Evolutionary conservation across 345 rosid species (phyloP).

Genomic region (Raphanus sativus): DNA sequence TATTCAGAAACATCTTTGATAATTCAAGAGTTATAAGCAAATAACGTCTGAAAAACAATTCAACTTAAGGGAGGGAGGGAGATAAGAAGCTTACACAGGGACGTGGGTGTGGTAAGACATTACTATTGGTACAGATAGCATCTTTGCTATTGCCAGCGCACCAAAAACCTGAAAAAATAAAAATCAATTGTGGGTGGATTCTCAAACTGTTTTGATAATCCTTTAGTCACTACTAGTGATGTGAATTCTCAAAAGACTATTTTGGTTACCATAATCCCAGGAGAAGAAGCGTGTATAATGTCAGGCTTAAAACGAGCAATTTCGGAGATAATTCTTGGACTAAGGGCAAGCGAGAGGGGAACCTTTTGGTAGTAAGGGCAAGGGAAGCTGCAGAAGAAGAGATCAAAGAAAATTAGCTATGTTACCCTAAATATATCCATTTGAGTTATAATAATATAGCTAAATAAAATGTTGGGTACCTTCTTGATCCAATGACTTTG

Average conservation of each 20-base stretch:
- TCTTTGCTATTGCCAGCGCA: slow-evolving; percentile 81
- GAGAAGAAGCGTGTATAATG: slow-evolving; percentile 98
- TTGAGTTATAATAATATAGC: no score
- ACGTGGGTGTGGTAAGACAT: slow-evolving; percentile 99
- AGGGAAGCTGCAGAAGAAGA: slow-evolving; percentile 66
- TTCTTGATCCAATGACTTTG: slow-evolving; percentile 85
- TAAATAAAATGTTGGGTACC: slow-evolving; percentile 40
- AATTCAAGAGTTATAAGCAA: background rate
- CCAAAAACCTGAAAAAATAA: slow-evolving; percentile 63
- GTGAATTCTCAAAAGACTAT: background rate
- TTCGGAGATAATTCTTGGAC: slow-evolving; percentile 96
- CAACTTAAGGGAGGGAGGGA: background rate
- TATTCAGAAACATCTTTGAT: background rate
- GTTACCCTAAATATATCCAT: no score
- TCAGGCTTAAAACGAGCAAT: slow-evolving; percentile 96
- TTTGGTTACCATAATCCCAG: slow-evolving; percentile 80
- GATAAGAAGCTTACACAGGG: slow-evolving; percentile 78
- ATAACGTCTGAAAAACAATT: background rate
- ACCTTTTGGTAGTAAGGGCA: slow-evolving; percentile 94
- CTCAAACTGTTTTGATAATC: background rate
- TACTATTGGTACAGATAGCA: slow-evolving; percentile 88
- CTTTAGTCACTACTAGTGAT: background rate
- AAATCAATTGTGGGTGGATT: background rate
- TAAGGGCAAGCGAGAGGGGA: slow-evolving; percentile 91
- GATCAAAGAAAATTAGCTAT: background rate